A percentile compares a stretch with the other conserved stretches of the same genome.
These are phyloP conservation scores for Priceomyces haplophilus DNA, from an alignment of 805 yeast genomes.

Conservation along the genomic window DNA sequence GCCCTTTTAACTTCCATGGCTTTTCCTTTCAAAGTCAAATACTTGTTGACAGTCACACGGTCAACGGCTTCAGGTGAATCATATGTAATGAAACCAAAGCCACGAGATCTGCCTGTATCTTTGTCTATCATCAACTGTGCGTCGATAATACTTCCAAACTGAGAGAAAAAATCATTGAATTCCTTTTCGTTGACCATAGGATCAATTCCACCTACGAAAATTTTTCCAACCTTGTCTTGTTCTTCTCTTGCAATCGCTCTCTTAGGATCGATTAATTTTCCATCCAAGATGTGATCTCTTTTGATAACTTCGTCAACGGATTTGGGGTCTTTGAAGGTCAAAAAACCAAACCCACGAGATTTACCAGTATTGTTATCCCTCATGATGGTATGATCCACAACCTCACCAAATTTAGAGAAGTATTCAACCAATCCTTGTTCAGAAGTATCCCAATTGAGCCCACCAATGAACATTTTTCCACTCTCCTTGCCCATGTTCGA, in stretches of 20 bases:
- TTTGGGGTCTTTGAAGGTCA: constrained; percentile 77
- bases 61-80: constrained; percentile 95
- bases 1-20: constrained; percentile 82
- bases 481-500: constrained; percentile 52
- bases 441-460: constrained; percentile 96
- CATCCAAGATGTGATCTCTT: constrained; percentile 86
- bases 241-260: constrained; percentile 97
- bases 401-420: constrained; percentile 85
- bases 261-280: constrained; percentile 95
- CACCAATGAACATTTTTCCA: constrained; percentile 94
- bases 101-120: constrained; percentile 95
- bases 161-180: constrained; percentile 79
- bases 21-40: constrained; percentile 80
- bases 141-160: constrained; percentile 88
- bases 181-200: constrained; percentile 90
- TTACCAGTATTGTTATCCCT: constrained; percentile 82
- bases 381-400: constrained; percentile 87
- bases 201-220: constrained; percentile 95
- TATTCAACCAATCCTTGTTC: constrained; percentile 82
- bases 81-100: constrained; percentile 94
- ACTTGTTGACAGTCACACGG: constrained; percentile 76
- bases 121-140: constrained; percentile 97
- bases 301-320: constrained; percentile 85
- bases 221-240: constrained; percentile 94
- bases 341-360: constrained; percentile 92